These are phyloP conservation scores for Symbiotaphrina buchneri DNA, from an alignment of 495 filamentous ascomycete species.

Conservation along the genomic window DNA sequence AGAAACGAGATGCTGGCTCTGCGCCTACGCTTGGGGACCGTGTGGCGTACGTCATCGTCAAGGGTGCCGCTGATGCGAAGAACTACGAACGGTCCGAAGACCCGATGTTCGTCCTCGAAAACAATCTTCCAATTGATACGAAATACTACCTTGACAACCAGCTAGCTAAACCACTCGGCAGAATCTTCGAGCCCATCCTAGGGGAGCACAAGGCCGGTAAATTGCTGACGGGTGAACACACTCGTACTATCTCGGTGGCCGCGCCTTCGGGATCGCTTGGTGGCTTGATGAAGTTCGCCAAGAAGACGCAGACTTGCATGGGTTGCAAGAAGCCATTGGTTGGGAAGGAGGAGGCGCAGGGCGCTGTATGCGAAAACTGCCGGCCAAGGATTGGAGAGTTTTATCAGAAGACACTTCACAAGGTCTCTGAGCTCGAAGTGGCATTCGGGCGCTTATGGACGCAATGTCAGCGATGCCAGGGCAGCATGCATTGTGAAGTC, in stretches of 20 bases:
- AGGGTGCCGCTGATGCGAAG: constrained; percentile 65
- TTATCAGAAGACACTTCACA: constrained; percentile 75
- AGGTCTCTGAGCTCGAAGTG: constrained; percentile 78
- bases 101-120: constrained; percentile 86
- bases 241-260: constrained; percentile 71
- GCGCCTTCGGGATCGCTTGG: constrained; percentile 76
- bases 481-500: constrained; percentile 91
- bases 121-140: constrained; percentile 95
- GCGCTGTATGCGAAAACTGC: constrained; percentile 76
- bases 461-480: constrained; percentile 95
- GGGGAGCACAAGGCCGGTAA: constrained; percentile 75
- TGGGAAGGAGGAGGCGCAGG: constrained; percentile 52
- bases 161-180: constrained; percentile 73
- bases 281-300: constrained; percentile 94
- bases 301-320: constrained; percentile 94
- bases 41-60: constrained; percentile 96
- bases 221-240: constrained; percentile 76
- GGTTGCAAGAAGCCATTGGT: constrained; percentile 91
- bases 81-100: constrained; percentile 95
- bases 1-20: constrained; percentile 84
- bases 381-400: constrained; percentile 71
- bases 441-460: constrained; percentile 89
- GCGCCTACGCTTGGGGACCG: constrained; percentile 89
- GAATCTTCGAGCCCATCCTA: constrained; percentile 95
- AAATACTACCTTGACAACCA: constrained; percentile 99